Percentiles rank a stretch among this genome's conserved stretches.
phyloP scores from a whole-genome alignment of 257 asterid genomes.

The Cinchona pubescens region DNA sequence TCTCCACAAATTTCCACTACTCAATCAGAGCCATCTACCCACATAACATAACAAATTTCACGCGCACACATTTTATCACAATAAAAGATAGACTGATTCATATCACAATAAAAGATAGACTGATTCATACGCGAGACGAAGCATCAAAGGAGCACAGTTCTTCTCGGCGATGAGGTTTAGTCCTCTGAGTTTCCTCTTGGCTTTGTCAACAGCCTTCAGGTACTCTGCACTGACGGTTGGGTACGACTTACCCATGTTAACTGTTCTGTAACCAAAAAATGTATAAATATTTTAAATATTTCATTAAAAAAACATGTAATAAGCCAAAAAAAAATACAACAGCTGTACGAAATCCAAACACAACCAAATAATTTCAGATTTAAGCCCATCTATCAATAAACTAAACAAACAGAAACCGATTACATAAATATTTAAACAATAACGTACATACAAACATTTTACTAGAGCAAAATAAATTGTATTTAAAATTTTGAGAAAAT shows the following conservation, averaged over 20 bases:
- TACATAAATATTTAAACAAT: neutral
- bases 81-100: neutral
- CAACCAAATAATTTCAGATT: neutral
- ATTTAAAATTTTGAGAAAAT: no score
- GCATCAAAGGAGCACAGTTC: constrained; percentile 88
- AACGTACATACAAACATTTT: neutral
- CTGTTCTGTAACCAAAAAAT: constrained; percentile 17
- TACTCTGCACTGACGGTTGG: constrained; percentile 80
- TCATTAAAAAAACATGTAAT: constrained; percentile 10
- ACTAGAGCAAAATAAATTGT: neutral
- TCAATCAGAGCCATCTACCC: neutral
- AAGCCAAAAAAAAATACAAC: neutral
- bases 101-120: neutral
- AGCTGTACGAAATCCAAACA: neutral
- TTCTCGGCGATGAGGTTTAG: constrained; percentile 82
- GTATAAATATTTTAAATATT: neutral
- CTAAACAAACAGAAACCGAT: neutral
- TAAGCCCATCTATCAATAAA: neutral
- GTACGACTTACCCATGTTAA: constrained; percentile 66
- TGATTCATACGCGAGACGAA: constrained; percentile 66
- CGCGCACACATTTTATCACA: neutral
- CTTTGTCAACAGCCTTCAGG: constrained; percentile 65
- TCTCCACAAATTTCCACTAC: neutral
- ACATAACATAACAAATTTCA: neutral
- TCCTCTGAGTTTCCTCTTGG: constrained; percentile 84